These are phyloP conservation scores for Beauveria varroae DNA, from an alignment of 2,329 filamentous ascomycete species.

Conservation along the genomic window DNA sequence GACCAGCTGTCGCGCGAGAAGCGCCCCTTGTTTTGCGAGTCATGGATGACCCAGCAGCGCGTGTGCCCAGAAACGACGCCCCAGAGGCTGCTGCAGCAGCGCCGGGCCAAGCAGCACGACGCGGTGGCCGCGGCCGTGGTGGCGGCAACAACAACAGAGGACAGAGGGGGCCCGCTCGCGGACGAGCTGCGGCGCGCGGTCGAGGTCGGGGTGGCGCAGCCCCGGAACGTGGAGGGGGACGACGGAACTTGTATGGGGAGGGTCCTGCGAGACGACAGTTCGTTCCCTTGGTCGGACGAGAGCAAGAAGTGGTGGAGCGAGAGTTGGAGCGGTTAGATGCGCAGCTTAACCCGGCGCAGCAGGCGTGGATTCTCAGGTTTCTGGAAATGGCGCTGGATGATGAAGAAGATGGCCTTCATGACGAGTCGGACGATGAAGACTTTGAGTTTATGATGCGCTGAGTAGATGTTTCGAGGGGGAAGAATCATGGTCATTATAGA, in stretches of 20 bases:
- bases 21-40: constrained; percentile 50
- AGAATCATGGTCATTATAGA: background rate
- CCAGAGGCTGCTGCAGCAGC: constrained; percentile 16
- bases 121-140: constrained; percentile 21
- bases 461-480: background rate
- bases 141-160: constrained; percentile 13
- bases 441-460: constrained; percentile 15
- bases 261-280: constrained; percentile 13
- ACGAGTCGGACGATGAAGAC: constrained; percentile 30
- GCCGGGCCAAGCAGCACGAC: constrained; percentile 19
- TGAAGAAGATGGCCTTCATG: constrained; percentile 42
- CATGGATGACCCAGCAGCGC: constrained; percentile 29
- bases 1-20: constrained; percentile 42
- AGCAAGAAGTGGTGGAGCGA: background rate
- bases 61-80: constrained; percentile 1
- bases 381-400: constrained; percentile 47
- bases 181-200: constrained; percentile 7
- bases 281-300: constrained; percentile 11
- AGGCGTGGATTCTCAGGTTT: constrained; percentile 47
- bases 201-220: background rate
- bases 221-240: background rate
- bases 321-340: constrained; percentile 12
- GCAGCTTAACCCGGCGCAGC: constrained; percentile 38
- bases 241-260: background rate
- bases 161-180: constrained; percentile 9